phyloP scores from a whole-genome alignment of 2,329 filamentous ascomycete genomes.

The Xylaria sp. region DNA sequence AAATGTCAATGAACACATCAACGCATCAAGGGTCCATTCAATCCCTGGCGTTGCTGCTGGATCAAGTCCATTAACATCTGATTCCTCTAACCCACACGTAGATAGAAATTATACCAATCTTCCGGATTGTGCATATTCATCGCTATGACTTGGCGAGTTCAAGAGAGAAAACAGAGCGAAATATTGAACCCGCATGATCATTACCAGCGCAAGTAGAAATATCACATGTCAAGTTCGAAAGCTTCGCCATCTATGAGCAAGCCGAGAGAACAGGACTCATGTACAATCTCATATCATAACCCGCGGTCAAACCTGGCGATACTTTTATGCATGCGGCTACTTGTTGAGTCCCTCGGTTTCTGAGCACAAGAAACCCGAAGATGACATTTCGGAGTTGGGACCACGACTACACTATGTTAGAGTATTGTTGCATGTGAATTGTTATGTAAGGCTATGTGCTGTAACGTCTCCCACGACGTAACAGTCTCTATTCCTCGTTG shows the following conservation, averaged over 20 bases:
- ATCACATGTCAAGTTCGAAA: not conserved
- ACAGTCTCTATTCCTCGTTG: not conserved
- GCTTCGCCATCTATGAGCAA: not conserved
- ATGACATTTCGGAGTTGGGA: not conserved
- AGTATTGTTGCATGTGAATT: conserved; percentile 13
- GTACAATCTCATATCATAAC: conserved; percentile 1
- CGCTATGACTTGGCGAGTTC: not conserved
- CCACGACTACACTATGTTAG: not conserved
- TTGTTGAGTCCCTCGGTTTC: not conserved
- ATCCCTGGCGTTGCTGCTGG: conserved; percentile 41
- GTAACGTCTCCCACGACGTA: not conserved
- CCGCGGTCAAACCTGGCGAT: not conserved
- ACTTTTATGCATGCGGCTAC: not conserved
- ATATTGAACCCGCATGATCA: not conserved
- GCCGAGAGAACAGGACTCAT: not conserved
- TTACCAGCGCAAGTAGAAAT: not conserved
- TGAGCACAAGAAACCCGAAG: not conserved
- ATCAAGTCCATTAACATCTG: conserved; percentile 9
- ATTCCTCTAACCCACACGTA: not conserved
- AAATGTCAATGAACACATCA: conserved; percentile 38
- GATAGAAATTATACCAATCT: not conserved
- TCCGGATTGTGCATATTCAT: not conserved
- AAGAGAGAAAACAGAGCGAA: not conserved
- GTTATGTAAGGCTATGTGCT: not conserved
- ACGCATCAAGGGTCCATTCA: conserved; percentile 43